Evolutionary conservation across 2,329 filamentous ascomycete species (phyloP), one percentile per base, ranked within the genome.

Genomic region (Bipolaris oryzae): DNA sequence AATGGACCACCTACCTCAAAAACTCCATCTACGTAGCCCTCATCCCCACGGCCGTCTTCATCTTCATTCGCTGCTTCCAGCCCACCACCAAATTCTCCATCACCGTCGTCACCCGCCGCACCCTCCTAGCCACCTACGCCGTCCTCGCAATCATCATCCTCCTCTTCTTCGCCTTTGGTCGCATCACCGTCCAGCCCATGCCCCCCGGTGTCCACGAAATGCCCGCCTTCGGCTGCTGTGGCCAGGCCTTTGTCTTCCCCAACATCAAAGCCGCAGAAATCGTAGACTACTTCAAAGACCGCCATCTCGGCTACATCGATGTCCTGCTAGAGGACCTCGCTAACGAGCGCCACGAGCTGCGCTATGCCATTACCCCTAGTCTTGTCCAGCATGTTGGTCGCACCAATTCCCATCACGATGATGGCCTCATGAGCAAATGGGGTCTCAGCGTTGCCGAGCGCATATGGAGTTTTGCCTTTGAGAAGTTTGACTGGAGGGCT

Each of bases 331-430:
- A 81, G 53, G 71, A 77, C 31, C 79, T 74, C 52, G 79, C 78
- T 1, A 71, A 80, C 49, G 60, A 74, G 35, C 60, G 73, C n/a
- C 62, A 66, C 2, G 69, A 78, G 55, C 57, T 76, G 37, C 70
- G 79, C 16, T 81, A 75, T 68, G 78, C 78, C 2, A 47, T 80
- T 18, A 77, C 73, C 5, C 80, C 79, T 1, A 76, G 72, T 43
- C 63, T 81, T 2, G 58, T 82, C 25, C 79, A 81, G 64, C 79
- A 82, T 62, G 65, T 81, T 16, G 79, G 79, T 3, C 58, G 73
- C 33, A 75, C 70, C 60, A 80, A 75, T 48, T 75, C 71, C 5
- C 79, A 78, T 58, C 61, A 73, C 46, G 65, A 69, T 15, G 59
- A 63, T 44, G 69, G 64, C 4, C 56, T 60, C 6, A 60, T 57